Conservation (phyloP, 2,329 filamentous ascomycete genomes). For the Ascochyta clinopodiicola region DNA sequence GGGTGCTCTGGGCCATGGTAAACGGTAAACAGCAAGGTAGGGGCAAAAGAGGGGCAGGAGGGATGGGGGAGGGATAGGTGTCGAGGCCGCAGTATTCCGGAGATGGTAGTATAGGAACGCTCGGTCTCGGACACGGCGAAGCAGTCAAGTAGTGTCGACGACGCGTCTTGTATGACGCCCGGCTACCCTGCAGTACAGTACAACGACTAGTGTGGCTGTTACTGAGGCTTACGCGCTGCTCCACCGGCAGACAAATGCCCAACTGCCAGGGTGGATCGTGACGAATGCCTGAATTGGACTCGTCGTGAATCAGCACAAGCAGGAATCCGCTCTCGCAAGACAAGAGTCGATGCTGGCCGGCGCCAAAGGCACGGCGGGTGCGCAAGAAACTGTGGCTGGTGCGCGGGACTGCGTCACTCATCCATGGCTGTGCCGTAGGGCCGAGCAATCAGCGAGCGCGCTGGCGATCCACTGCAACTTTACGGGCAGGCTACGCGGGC, state of each 20-base stretch:
- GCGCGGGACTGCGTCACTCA: constrained; percentile 24
- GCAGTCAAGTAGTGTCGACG: constrained; percentile 19
- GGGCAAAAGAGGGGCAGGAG: constrained; percentile 17
- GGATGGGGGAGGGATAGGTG: constrained; percentile 3
- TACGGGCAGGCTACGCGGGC: constrained; percentile 2
- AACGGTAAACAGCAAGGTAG: constrained; percentile 11
- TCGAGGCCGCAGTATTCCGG: constrained; percentile 4
- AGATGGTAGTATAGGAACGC: constrained; percentile 2
- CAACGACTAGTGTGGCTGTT: constrained; percentile 32
- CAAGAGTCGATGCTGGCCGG: constrained; percentile 25
- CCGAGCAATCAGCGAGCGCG: constrained; percentile 16
- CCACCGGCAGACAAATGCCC: constrained; percentile 6
- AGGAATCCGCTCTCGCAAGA: constrained; percentile 18
- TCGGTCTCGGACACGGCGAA: constrained; percentile 8
- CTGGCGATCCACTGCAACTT: constrained; percentile 7
- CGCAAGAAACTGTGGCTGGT: constrained; percentile 30
- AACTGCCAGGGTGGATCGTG: constrained; percentile 15
- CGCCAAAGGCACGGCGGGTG: constrained; percentile 23
- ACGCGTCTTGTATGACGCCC: constrained; percentile 42
- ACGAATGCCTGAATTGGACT: constrained; percentile 13
- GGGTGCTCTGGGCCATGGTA: constrained; percentile 36
- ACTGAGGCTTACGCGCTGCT: constrained; percentile 32
- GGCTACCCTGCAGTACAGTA: constrained; percentile 9
- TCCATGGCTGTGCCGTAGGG: constrained; percentile 27
- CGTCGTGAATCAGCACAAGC: constrained; percentile 17